Evolutionary conservation across 306 rosid genomes (phyloP), one percentile per base, ranked within the genome.

Genomic region (Rosa persica): DNA sequence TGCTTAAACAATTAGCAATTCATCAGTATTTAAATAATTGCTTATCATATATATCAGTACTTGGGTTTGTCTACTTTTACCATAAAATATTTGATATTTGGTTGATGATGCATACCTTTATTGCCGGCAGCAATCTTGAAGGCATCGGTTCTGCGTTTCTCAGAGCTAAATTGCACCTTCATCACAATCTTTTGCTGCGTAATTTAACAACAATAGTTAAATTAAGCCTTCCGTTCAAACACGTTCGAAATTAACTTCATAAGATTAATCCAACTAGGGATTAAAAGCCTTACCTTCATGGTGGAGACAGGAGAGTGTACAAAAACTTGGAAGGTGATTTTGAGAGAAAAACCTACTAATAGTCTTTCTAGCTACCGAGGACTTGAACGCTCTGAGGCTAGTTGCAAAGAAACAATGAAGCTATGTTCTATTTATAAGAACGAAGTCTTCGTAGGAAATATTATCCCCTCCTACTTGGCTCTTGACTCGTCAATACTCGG

Each of bases 131-230:
- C 88, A 44, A 80, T 80, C 73, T 75, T 77, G 77, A 87, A 55
- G 81, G 80, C 86, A 47, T 77, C 77, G 8, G 62, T 70, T 51
- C 85, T 77, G 81, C 79, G 51, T 77, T 80, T 84, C 2, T 77
- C 81, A 49, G 66, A 64, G 67, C 23, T 5, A 64, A 77, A 2
- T 3, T 34, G 36, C 39, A 79, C 86, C 81, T 75, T 82, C 34
- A 87, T 38, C 5, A 82, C 77, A 4, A 87, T 82, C 74, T 87
- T 84, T 36, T 64, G 43, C 69, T 64, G 69, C 69, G 15, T 5
- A 23, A 60, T 8, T 10, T 12, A 1, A 60, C 2, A 12, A 22
- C 36, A 4, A n/a, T n/a, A 58, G 61, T 22, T 58, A 22, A 1
- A 30, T 30, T 30, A 30, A 11, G 36, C 36, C 36, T 22, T 58